Evolutionary conservation across 306 rosid genomes (phyloP).

Genomic region (Mucuna pruriens): DNA sequence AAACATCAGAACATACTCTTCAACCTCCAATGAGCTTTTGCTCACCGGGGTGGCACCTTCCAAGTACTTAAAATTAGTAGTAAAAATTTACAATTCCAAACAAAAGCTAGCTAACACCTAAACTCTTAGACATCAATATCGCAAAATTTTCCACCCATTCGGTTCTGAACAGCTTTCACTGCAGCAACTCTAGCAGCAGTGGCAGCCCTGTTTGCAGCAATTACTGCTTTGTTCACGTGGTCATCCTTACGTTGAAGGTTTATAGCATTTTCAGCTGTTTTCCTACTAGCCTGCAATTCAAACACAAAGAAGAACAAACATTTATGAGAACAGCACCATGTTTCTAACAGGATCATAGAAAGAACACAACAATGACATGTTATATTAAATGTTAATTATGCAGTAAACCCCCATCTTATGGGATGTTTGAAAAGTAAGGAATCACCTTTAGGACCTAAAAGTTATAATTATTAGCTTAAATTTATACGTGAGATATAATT

Average conservation of each 20-base stretch:
- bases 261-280: slow-evolving; percentile 68
- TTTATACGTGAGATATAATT: too few relatives aligned
- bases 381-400: not conserved
- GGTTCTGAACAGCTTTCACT: slow-evolving; percentile 86
- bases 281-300: slow-evolving; percentile 72
- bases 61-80: slow-evolving; percentile 46
- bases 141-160: slow-evolving; percentile 83
- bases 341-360: not conserved
- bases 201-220: slow-evolving; percentile 84
- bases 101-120: slow-evolving; percentile 41
- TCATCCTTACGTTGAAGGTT: slow-evolving; percentile 66
- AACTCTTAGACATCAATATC: slow-evolving; percentile 54
- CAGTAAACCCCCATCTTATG: not conserved
- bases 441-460: too few relatives aligned
- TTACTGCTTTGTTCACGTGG: slow-evolving; percentile 70
- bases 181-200: slow-evolving; percentile 97
- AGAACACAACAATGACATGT: not conserved
- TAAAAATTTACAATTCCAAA: slow-evolving; percentile 61
- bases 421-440: too few relatives aligned
- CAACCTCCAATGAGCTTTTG: slow-evolving; percentile 67
- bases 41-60: slow-evolving; percentile 59
- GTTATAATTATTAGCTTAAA: too few relatives aligned
- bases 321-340: not conserved
- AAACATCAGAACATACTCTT: slow-evolving; percentile 46
- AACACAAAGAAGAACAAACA: not conserved